A percentile compares a stretch with the other conserved stretches of the same genome.
These are phyloP conservation scores for Bolboschoenoplectus hybrid DNA, from an alignment of 202 grass and related monocot genomes.

Conservation along the genomic window DNA sequence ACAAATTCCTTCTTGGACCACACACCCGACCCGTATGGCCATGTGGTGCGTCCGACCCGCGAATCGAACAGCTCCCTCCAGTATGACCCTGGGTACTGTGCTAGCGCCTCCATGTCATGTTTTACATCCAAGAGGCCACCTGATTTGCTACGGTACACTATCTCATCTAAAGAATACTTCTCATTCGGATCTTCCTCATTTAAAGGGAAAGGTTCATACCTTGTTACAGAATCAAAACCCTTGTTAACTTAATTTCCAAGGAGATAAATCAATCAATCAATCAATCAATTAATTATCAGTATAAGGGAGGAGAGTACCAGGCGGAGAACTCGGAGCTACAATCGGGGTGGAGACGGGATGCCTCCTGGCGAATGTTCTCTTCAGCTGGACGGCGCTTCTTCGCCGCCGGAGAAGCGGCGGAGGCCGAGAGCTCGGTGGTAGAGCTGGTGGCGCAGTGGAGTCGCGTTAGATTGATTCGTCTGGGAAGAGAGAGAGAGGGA, in stretches of 20 bases:
- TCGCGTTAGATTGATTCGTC: conserved; percentile 29
- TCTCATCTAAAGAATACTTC: conserved; percentile 85
- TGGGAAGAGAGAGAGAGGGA: conserved; percentile 21
- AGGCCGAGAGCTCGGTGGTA: conserved; percentile 40
- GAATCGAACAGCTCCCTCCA: conserved; percentile 94
- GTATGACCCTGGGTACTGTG: conserved; percentile 70
- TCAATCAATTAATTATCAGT: neutral
- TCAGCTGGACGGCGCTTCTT: conserved; percentile 68
- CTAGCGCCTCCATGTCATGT: conserved; percentile 77
- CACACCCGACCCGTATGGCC: conserved; percentile 92
- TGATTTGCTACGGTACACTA: conserved; percentile 86
- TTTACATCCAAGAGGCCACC: conserved; percentile 88
- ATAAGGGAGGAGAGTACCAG: conserved; percentile 65
- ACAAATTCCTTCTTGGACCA: conserved; percentile 99
- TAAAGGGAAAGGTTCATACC: conserved; percentile 41
- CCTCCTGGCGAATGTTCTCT: conserved; percentile 87
- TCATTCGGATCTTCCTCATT: conserved; percentile 55
- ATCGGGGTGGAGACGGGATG: conserved; percentile 54
- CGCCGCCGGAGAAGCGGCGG: conserved; percentile 26
- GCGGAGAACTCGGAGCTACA: conserved; percentile 53
- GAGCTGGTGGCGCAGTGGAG: conserved; percentile 54
- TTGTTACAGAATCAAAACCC: neutral
- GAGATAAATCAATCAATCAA: neutral
- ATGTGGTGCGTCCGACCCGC: conserved; percentile 74
- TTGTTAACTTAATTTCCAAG: conserved; percentile 14